A percentile compares a stretch with the other conserved stretches of the same genome.
Evolutionary conservation across 441 rosid genomes (phyloP).

Genomic region (Populus hybrid): DNA sequence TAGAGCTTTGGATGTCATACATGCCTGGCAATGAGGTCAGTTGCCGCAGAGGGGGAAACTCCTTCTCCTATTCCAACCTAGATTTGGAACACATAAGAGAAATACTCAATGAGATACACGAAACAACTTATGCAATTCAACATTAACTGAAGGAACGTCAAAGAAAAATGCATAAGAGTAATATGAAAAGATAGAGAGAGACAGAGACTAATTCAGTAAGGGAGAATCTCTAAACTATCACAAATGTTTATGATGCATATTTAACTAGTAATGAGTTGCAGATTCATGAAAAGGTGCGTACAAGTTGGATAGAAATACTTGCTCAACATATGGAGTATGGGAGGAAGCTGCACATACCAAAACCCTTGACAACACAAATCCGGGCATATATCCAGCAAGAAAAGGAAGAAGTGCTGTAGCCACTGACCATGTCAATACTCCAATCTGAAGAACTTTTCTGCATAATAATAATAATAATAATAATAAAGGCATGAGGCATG

Average conservation of each 20-base stretch:
- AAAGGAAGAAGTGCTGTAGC: conserved; percentile 82
- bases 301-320: neutral
- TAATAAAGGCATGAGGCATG: neutral
- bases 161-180: conserved; percentile 3
- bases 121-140: neutral
- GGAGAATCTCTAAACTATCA: neutral
- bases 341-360: conserved; percentile 47
- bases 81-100: conserved; percentile 27
- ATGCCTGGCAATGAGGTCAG: conserved; percentile 95
- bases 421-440: conserved; percentile 84
- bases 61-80: conserved; percentile 99
- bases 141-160: conserved; percentile 3
- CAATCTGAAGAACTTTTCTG: conserved; percentile 35
- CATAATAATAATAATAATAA: conserved; percentile 35
- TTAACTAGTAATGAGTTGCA: conserved; percentile 1
- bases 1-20: conserved; percentile 32
- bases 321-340: conserved; percentile 4
- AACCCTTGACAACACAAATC: conserved; percentile 67
- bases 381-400: conserved; percentile 92
- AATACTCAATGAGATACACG: conserved; percentile 6
- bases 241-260: neutral
- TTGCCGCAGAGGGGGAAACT: conserved; percentile 97
- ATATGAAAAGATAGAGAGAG: neutral
- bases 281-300: neutral
- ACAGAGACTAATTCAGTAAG: neutral